Evolutionary conservation across 352 stramenopile genomes (phyloP).

Genomic region (Pilasporangium apinafurcum): DNA sequence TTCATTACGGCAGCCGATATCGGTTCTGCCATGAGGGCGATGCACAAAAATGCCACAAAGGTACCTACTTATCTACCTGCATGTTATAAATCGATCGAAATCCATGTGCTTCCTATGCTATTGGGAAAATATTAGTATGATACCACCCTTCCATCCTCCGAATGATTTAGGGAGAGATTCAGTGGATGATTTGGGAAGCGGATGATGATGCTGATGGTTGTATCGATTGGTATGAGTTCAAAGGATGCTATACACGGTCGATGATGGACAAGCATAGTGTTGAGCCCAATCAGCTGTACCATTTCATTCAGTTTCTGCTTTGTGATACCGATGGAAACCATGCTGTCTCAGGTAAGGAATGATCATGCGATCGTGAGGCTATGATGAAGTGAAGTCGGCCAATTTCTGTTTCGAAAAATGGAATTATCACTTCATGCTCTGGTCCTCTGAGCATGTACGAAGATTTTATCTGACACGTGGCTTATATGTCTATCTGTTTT

Average conservation of each 20-base stretch:
- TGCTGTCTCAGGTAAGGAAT: constrained; percentile 64
- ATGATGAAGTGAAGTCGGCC: neutral
- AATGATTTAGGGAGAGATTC: constrained; percentile 87
- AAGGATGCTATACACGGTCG: constrained; percentile 88
- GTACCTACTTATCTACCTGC: too few relatives aligned
- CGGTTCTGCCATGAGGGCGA: constrained; percentile 29
- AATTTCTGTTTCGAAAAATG: neutral
- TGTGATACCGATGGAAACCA: constrained; percentile 88
- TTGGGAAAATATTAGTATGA: neutral
- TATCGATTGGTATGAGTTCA: constrained; percentile 92
- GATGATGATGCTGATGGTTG: constrained; percentile 93
- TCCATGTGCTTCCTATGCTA: neutral
- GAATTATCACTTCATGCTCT: neutral
- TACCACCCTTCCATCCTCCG: neutral
- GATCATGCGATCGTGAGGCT: neutral
- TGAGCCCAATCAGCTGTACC: constrained; percentile 91
- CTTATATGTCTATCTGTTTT: neutral
- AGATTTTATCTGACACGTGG: neutral
- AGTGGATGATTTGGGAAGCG: constrained; percentile 97
- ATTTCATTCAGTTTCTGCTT: constrained; percentile 93
- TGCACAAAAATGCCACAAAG: constrained; percentile 27
- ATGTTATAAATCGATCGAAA: too few relatives aligned
- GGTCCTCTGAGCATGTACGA: too few relatives aligned
- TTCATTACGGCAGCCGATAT: constrained; percentile 36
- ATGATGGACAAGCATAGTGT: constrained; percentile 88